Percentiles rank a stretch among this genome's conserved stretches.
phyloP scores from a whole-genome alignment of 2,329 filamentous ascomycete genomes.

The Pseudogymnoascus sp. region DNA sequence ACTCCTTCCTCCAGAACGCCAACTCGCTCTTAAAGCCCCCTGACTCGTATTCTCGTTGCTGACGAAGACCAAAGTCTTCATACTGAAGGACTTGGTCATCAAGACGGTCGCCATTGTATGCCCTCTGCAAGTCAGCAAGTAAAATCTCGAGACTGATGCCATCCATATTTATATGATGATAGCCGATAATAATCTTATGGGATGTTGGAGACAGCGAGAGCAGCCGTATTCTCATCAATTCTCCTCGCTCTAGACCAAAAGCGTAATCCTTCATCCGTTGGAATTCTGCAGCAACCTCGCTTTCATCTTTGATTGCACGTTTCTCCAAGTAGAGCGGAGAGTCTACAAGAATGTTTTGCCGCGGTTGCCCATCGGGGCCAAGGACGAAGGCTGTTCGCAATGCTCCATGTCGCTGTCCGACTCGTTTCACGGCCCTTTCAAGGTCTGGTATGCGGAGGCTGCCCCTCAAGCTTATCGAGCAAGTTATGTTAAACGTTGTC shows the following conservation, averaged over 20 bases:
- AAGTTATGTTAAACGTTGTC: constrained; percentile 22
- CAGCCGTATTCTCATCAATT: constrained; percentile 10
- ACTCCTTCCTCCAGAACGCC: neutral
- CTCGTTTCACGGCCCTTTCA: constrained; percentile 17
- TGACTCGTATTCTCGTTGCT: neutral
- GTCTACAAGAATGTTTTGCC: neutral
- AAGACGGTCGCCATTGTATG: constrained; percentile 16
- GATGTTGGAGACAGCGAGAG: neutral
- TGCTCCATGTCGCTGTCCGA: constrained; percentile 22
- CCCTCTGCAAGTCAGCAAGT: constrained; percentile 19
- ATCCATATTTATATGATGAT: constrained; percentile 25
- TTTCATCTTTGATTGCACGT: constrained; percentile 11
- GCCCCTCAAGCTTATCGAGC: constrained; percentile 19
- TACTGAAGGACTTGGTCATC: neutral
- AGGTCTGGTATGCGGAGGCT: constrained; percentile 16
- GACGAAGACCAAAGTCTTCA: neutral
- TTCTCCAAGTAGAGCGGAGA: constrained; percentile 4
- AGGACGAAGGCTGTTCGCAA: constrained; percentile 23
- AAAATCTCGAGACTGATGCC: constrained; percentile 21
- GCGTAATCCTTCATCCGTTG: constrained; percentile 14
- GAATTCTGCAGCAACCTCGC: constrained; percentile 12
- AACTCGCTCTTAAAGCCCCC: neutral
- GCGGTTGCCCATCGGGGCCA: neutral
- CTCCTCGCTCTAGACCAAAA: constrained; percentile 17
- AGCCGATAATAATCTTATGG: constrained; percentile 18